Evolutionary conservation across 2,329 filamentous ascomycete species (phyloP), one percentile per base, ranked within the genome.

Genomic region (Neonectria neomacrospora): DNA sequence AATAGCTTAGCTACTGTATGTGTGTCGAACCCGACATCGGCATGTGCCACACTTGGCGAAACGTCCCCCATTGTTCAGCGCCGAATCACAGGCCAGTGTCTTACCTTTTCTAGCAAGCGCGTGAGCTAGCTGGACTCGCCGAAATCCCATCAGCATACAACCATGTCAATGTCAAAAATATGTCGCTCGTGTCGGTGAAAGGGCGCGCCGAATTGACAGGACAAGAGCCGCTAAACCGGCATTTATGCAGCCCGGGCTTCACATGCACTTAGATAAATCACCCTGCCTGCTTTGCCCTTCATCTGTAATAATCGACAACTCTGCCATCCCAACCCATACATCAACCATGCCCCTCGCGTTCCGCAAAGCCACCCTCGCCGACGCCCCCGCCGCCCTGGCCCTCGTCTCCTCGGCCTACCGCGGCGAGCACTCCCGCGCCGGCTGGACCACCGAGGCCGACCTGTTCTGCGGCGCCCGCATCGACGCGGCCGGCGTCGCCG

Each of bases 401-500:
- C 78, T 84, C 54, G 76, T 84, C 52, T 74, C 77, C 52, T 78
- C 78, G 2, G 81, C 81, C 41, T 84, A 82, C 74, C 80, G 81
- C 61, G 82, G 81, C 54, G 77, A 78, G 2, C 58, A 71, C 23
- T 79, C 76, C 66, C 75, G 77, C 30, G 68, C 73, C 16, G 82
- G 82, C 56, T 84, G 82, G 82, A 83, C 82, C 14, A 82, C 80
- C 4, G 82, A 83, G 65, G 80, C 81, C 16, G 79, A 83, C 59
- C 74, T 83, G 9, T 67, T 84, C 20, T 71, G 70, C 10, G 81
- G 79, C 69, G 74, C 80, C 23, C 81, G 82, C 73, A 83, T 84
- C 71, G 77, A 80, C 64, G 64, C 71, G 1, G 64, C 61, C 0
- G 77, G 77, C 6, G 66, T 83, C 2, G 54, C 74, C 7, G 66